Evolutionary conservation across 1,284 basidiomycete genomes (phyloP), one percentile per base, ranked within the genome.

Genomic region (Ustilago xerochloae): DNA sequence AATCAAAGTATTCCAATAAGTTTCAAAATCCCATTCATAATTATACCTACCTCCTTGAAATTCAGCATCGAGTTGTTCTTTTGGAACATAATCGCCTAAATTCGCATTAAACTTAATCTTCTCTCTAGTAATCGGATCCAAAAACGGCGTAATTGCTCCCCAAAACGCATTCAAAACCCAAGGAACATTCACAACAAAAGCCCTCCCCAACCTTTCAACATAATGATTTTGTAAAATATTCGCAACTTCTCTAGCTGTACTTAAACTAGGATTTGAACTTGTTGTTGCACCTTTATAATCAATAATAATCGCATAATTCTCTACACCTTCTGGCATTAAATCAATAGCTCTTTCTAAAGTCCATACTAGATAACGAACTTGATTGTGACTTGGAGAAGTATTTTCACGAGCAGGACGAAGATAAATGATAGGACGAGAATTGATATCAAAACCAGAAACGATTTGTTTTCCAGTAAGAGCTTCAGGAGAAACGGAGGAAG

Each of bases 141-240:
- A 85, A 87, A 96, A 94, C 0, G 93, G 93, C 7, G 90, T 87
- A 73, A 97, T 91, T 36, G 91, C 92, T 70, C 91, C 91, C 86
- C 93, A 95, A 87, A 82, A 82, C 38, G 81, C 74, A 35, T 72
- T 72, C 64, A 81, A 65, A 50, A 82, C 72, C 68, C 75, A 78
- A 18, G 93, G 93, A 52, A 93, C 90, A 82, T 94, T 93, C 51
- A 92, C 89, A 36, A 95, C 90, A 38, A 95, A 87, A 13, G 92
- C 93, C 18, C 92, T 88, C 20, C 93, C 94, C 29, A 96, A 88
- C 5, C 92, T 91, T 85, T 95, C 93, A 32, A 92, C 91, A 79
- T 97, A 97, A 84, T 96, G 93, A 73, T 93, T 90, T 84, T 96
- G 94, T 36, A 97, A 87, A 73, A 97, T 94, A 65, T 89, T 87